phyloP scores from a whole-genome alignment of 257 asterid genomes.

The Paulownia fortunei region DNA sequence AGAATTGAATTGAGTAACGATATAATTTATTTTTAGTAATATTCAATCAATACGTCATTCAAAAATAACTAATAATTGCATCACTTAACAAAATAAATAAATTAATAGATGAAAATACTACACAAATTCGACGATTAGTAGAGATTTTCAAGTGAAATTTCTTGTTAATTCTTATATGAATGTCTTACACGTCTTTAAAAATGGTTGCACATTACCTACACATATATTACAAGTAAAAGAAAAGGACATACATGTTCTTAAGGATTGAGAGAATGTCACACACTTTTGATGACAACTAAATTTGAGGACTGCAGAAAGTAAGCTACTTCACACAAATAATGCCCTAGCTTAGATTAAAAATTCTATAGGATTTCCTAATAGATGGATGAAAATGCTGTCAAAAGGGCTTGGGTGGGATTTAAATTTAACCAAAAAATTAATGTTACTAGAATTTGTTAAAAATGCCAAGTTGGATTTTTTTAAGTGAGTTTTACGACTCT shows the following conservation, averaged over 20 bases:
- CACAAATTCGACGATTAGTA: neutral
- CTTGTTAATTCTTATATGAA: neutral
- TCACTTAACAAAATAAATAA: neutral
- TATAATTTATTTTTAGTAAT: no score
- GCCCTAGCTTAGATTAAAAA: neutral
- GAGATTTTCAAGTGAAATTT: neutral
- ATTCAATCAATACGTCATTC: no score
- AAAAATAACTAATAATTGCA: neutral
- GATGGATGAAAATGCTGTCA: no score
- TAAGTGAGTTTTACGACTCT: no score
- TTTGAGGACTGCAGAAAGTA: neutral
- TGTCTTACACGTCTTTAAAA: neutral
- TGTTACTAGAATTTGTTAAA: no score
- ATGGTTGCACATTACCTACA: neutral
- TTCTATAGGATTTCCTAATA: neutral
- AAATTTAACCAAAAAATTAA: no score
- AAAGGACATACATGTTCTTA: neutral
- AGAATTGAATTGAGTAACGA: no score
- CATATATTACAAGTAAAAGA: neutral
- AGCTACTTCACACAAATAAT: slow-evolving; percentile 12
- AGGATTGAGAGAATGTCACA: neutral
- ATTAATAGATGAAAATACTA: no score
- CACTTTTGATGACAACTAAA: slow-evolving; percentile 9
- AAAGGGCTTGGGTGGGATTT: neutral
- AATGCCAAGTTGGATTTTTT: no score